Percentiles rank a stretch among this genome's conserved stretches.
Conservation (phyloP, 2,329 filamentous ascomycete genomes). For the Colletotrichum eremochloae region DNA sequence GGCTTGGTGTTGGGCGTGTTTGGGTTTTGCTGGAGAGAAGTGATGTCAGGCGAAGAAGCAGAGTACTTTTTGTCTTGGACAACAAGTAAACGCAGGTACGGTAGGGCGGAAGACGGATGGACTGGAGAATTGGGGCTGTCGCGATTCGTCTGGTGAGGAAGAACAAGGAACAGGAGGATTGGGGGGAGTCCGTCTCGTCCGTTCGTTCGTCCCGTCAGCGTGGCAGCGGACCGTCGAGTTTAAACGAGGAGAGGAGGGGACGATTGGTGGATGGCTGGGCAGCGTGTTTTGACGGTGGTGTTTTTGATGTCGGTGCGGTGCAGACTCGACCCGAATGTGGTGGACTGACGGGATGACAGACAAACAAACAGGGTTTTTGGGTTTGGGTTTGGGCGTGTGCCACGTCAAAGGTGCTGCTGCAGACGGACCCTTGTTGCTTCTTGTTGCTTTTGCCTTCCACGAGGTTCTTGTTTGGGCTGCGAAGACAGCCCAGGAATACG, state of each 20-base stretch:
- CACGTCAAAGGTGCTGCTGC: conserved; percentile 4
- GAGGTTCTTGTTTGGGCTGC: background rate
- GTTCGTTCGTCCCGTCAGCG: conserved; percentile 16
- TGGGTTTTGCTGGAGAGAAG: background rate
- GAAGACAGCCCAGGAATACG: background rate
- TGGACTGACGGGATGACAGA: background rate
- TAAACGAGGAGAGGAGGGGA: background rate
- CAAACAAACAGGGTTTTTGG: background rate
- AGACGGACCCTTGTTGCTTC: background rate
- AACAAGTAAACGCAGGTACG: background rate
- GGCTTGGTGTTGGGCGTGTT: conserved; percentile 3
- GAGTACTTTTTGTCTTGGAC: background rate
- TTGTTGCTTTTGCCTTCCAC: background rate
- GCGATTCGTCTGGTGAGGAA: background rate
- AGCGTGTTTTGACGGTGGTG: background rate
- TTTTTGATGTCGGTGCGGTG: background rate
- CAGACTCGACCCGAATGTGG: background rate
- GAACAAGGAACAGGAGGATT: background rate
- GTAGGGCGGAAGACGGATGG: background rate
- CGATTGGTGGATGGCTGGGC: background rate
- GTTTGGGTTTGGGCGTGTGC: conserved; percentile 13
- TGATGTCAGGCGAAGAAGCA: background rate
- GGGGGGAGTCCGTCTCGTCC: background rate
- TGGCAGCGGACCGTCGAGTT: conserved; percentile 1
- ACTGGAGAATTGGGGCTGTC: background rate